Conservation (phyloP, 75 land plant genomes). For the Cryptomeria japonica region DNA sequence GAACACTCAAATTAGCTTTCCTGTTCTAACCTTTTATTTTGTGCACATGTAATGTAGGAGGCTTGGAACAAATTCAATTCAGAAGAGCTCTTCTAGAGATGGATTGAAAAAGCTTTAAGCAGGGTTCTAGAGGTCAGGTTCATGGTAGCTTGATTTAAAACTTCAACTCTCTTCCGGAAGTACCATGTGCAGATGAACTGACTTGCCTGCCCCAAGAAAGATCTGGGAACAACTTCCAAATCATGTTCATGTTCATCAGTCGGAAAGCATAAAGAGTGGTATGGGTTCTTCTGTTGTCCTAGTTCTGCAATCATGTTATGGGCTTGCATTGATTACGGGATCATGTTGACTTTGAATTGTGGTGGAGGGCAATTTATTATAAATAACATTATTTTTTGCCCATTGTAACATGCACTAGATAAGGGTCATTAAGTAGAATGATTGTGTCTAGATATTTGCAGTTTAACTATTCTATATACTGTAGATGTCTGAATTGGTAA, state of each 20-base stretch:
- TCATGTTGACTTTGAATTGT: constrained; percentile 7
- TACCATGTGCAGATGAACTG: background rate
- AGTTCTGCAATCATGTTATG: background rate
- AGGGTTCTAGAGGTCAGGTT: background rate
- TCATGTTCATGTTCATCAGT: background rate
- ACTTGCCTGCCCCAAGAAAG: background rate
- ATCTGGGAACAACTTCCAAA: background rate
- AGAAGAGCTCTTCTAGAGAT: constrained; percentile 52
- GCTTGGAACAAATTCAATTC: constrained; percentile 81
- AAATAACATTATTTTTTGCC: background rate
- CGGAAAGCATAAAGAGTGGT: background rate
- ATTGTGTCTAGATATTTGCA: background rate
- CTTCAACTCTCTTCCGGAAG: background rate
- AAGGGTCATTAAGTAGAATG: background rate
- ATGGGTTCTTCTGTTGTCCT: background rate
- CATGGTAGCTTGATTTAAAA: background rate
- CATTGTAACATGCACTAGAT: background rate
- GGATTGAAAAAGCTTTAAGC: background rate
- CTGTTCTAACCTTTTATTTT: background rate
- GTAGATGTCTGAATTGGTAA: background rate
- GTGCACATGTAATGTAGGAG: constrained; percentile 36
- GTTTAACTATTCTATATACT: background rate
- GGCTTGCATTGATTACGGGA: background rate
- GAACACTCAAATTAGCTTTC: background rate
- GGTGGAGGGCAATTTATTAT: constrained; percentile 2